Evolutionary conservation across 805 yeast species (phyloP).

Genomic region (Grigorovia yakushimaensis): DNA sequence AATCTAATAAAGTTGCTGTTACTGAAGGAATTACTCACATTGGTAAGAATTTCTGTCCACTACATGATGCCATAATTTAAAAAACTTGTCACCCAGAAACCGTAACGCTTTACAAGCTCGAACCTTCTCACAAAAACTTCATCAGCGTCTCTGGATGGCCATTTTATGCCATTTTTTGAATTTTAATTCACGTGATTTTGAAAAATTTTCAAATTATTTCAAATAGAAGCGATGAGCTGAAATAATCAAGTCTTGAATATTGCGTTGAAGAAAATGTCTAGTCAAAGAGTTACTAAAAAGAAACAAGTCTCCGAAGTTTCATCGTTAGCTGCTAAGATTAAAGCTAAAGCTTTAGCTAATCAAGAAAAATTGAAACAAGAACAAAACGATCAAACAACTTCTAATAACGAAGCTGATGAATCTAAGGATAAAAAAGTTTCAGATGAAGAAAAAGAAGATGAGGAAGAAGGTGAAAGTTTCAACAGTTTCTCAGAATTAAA

Average conservation of each 20-base stretch:
- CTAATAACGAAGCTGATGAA: conserved; percentile 6
- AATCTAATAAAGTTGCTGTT: conserved; percentile 43
- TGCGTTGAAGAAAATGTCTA: conserved; percentile 1
- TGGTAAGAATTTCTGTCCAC: conserved; percentile 39
- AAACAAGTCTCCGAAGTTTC: conserved; percentile 21
- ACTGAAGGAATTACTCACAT: conserved; percentile 3
- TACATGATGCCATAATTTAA: conserved; percentile 33
- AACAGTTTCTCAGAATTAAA: conserved; percentile 47
- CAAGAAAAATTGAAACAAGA: conserved; percentile 13
- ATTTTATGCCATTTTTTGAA: too few relatives aligned
- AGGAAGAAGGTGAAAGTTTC: conserved; percentile 19
- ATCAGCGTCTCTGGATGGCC: not conserved
- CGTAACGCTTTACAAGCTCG: too few relatives aligned
- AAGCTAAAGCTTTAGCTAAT: conserved; percentile 32
- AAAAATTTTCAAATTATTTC: not conserved
- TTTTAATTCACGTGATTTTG: not conserved
- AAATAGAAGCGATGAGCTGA: conserved; percentile 14
- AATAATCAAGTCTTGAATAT: not conserved
- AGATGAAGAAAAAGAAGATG: conserved; percentile 8
- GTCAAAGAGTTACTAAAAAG: conserved; percentile 10
- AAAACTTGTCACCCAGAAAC: too few relatives aligned
- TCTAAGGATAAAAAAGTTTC: conserved; percentile 1
- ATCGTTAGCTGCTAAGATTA: conserved; percentile 50
- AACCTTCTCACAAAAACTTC: too few relatives aligned
- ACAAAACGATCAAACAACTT: conserved; percentile 1